Percentiles rank a stretch among this genome's conserved stretches.
phyloP scores from a whole-genome alignment of 768 basidiomycete genomes.

The Lepiota brunneoincarnata region DNA sequence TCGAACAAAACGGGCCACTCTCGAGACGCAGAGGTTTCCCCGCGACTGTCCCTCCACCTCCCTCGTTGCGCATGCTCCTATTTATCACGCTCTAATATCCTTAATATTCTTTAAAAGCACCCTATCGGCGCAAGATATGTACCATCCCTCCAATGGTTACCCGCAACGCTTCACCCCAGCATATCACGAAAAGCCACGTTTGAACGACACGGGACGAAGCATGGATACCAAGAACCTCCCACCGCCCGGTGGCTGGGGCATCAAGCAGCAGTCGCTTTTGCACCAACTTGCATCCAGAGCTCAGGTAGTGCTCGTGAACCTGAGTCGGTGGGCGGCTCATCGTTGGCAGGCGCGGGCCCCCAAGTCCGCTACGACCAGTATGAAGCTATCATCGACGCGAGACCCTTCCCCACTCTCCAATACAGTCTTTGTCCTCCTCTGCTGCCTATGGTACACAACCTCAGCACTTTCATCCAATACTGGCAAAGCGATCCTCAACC shows the following conservation, averaged over 20 bases:
- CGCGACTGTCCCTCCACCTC: slow-evolving; percentile 3
- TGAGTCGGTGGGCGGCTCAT: slow-evolving; percentile 6
- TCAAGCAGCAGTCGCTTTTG: neutral
- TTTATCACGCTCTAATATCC: slow-evolving; percentile 14
- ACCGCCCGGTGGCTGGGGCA: slow-evolving; percentile 14
- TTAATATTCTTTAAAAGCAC: neutral
- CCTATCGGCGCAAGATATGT: slow-evolving; percentile 19
- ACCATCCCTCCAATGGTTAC: slow-evolving; percentile 25
- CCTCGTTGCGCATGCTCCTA: slow-evolving; percentile 11
- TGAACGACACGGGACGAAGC: slow-evolving; percentile 25
- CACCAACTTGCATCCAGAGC: neutral
- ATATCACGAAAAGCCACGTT: slow-evolving; percentile 20
- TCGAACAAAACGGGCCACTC: slow-evolving; percentile 1
- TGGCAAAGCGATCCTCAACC: slow-evolving; percentile 90
- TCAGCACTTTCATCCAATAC: slow-evolving; percentile 96
- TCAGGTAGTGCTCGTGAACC: neutral
- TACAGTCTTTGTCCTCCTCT: slow-evolving; percentile 70
- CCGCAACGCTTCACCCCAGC: slow-evolving; percentile 18
- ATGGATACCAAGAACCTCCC: slow-evolving; percentile 28
- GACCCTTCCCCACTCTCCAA: slow-evolving; percentile 30
- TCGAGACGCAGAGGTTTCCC: neutral
- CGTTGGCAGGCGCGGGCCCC: slow-evolving; percentile 2
- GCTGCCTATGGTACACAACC: slow-evolving; percentile 88
- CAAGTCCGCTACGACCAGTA: neutral
- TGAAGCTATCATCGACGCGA: slow-evolving; percentile 28